Evolutionary conservation across 1,284 basidiomycete genomes (phyloP).

Genomic region (Laetiporus sulphureus): DNA sequence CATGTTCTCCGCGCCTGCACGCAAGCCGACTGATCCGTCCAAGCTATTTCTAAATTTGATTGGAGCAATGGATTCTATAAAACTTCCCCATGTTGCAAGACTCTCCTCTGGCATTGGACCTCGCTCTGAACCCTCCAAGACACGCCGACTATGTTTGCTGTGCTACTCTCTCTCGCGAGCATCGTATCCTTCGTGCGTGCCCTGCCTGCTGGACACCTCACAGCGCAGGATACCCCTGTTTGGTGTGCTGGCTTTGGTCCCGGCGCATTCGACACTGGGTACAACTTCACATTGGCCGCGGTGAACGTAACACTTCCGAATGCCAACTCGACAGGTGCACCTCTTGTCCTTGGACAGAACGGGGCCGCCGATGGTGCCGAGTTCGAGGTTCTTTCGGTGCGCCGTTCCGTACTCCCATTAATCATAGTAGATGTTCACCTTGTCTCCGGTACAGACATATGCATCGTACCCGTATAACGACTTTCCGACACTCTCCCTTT

Average conservation of each 20-base stretch:
- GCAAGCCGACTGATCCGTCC: too few relatives aligned
- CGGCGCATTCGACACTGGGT: slow-evolving; percentile 15
- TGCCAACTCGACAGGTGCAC: slow-evolving; percentile 19
- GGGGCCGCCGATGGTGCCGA: slow-evolving; percentile 14
- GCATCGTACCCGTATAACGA: slow-evolving; percentile 19
- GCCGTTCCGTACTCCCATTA: background rate
- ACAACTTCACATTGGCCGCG: slow-evolving; percentile 19
- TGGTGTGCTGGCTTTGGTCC: slow-evolving; percentile 16
- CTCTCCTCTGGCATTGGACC: too few relatives aligned
- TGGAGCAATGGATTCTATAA: too few relatives aligned
- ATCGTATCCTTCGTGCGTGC: slow-evolving; percentile 8
- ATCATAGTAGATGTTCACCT: too few relatives aligned
- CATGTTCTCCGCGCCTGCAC: too few relatives aligned
- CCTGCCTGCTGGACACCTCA: background rate
- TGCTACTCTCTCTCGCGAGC: slow-evolving; percentile 8
- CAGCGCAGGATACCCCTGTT: slow-evolving; percentile 5
- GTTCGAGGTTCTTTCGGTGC: slow-evolving; percentile 15
- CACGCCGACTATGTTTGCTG: slow-evolving; percentile 6
- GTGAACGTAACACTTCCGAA: slow-evolving; percentile 15
- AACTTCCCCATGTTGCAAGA: too few relatives aligned
- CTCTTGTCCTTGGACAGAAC: slow-evolving; percentile 17
- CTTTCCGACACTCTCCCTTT: slow-evolving; percentile 17
- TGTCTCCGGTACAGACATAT: slow-evolving; percentile 14
- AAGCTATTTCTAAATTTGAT: too few relatives aligned
- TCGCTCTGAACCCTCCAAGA: background rate